Evolutionary conservation across 306 rosid species (phyloP), one percentile per base, ranked within the genome.

Genomic region (Benincasa hispida): DNA sequence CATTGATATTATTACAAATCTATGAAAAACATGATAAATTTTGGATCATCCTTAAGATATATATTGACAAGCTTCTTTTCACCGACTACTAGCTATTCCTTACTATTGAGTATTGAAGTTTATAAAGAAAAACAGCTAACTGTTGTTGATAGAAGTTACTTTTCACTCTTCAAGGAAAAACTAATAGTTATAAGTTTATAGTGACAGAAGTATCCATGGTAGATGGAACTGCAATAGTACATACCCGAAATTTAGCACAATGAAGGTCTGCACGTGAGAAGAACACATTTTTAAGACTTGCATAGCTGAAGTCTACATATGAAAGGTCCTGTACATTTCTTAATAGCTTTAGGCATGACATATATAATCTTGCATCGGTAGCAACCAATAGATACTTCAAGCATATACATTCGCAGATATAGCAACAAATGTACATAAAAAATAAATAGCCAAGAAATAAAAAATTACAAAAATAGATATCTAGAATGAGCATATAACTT

Each of bases 211-310:
- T 5, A 6, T 50, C 28, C 28, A 10, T 30, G 5, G 28, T 51
- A 72, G 19, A 72, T 9, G 21, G 35, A 72, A 72, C 27, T 28
- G 47, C 76, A 83, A 61, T 10, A 54, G 81, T 35, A 79, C 97
- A 79, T 79, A 93, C 98, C 88, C 89, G 91, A 85, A 93, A 93
- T 84, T 91, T 91, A 73, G 98, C 97, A 78, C 88, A 86, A 1
- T 84, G 96, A 77, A 91, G 97, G 85, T 91, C 81, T 87, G 97
- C 97, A 57, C 93, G 87, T 76, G 97, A 90, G 82, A 93, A 91
- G 84, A 91, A 93, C 61, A 93, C 97, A 70, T 86, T 88, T 82
- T 80, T 91, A 83, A 91, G 89, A 80, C 97, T 90, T n/a, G 97
- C 98, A 86, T 84, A 85, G 84, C 98, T 91, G 86, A 93, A 93